Evolutionary conservation across 176 grass and related monocot genomes (phyloP), one percentile per base, ranked within the genome.

Genomic region (Oryza meyeriana): DNA sequence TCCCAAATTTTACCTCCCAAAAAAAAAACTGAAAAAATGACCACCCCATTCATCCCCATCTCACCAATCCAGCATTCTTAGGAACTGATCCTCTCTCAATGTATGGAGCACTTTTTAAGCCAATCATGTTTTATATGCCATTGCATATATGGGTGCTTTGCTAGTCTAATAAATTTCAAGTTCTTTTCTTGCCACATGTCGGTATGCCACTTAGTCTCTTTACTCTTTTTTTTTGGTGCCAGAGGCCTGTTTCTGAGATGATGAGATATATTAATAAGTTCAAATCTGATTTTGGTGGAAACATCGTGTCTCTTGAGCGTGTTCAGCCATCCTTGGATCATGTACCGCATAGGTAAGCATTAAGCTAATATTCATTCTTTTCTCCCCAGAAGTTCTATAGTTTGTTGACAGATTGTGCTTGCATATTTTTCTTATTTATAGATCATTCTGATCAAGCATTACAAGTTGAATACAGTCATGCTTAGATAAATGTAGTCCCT

Each of bases 281-380:
- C 65, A 98, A 98, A 83, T 94, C 90, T 84, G 92, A 98, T 88
- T 98, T 98, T 80, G 92, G 95, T 71, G 92, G 84, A 66, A 87
- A 86, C 69, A 72, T 98, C 79, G 87, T 94, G 58, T 94, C 92
- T 58, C 78, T 98, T 78, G 90, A 98, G 81, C 86, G 86, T 67
- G 92, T 94, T 74, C 92, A 98, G 80, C 92, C 92, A 66, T 98
- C 95, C 35, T 90, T 98, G 84, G 92, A 98, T 85, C 92, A 98
- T 68, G 92, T 98, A 65, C 71, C 90, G 84, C 95, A 94, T 81
- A 87, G 88, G 95, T 98, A 76, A 79, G 82, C 72, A 77, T 45
- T 28, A 69, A 80, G 75, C 87, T 79, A 35, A 39, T 36, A 13
- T 44, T 34, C 30, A 18, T 73, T 47, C 9, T 38, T 50, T 35